Base-by-base conservation (phyloP, 116 monocot genomes). In the Papilionanthe hybrid region DNA sequence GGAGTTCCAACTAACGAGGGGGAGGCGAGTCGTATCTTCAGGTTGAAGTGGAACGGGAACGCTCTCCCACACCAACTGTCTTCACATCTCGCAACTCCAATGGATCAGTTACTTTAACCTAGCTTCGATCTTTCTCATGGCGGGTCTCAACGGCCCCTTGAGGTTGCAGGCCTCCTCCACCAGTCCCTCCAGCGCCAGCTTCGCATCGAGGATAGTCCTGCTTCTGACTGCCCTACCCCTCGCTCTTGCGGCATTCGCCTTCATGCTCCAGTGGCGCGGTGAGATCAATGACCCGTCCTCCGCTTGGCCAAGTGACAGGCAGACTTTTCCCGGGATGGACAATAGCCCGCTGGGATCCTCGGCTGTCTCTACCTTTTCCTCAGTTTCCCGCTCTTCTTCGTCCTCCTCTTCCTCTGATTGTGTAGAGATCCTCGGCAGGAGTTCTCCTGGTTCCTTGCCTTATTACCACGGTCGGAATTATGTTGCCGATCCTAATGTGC, bases 201-300 rank as follows among this genome's bases (percentile, higher is more conserved):
- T 87, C 53, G 80, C 88, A 32, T 71, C 82, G 37, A 69, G 79
- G 72, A 22, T 88, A 27, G 79, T 88, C 53, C 74, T 88, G 56
- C 88, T 85, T 77, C 85, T 85, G 78, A 88, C 88, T 19, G 66
- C 73, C 5, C 81, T 89, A 65, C 89, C 86, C 32, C 83, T 89
- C 30, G 65, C 82, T 42, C 86, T 86, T 68, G 84, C 86, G 11
- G 79, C 75, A 27, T 82, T 86, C 53, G 86, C 86, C 77, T 90
- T 90, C 83, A 80, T 77, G 41, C 90, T 90, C 79, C 90, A 90
- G 68, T 90, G 90, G 90, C 90, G 90, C 75, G 90, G 90, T 8
- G 87, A 87, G 13, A 71, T 90, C 45, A 72, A 77, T 55, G 85
- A 90, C 72, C 85, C 85, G 42, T 67, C 83, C 17, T 72, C 87